These are phyloP conservation scores for Priceomyces castillae DNA, from an alignment of 805 yeast genomes.

Conservation along the genomic window DNA sequence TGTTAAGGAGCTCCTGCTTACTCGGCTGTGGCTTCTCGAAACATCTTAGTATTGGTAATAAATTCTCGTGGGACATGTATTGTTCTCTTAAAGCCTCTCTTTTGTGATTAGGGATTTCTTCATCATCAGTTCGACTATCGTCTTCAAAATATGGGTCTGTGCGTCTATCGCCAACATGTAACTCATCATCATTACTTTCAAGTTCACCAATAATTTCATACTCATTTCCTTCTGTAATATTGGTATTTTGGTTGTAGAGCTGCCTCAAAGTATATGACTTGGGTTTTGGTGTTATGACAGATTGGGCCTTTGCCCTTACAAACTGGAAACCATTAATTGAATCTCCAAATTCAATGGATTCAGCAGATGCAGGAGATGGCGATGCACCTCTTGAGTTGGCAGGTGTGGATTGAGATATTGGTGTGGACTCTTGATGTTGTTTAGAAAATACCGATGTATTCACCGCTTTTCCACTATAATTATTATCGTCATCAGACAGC, in stretches of 20 bases:
- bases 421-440: constrained; percentile 24
- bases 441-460: constrained; percentile 6
- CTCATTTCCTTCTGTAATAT: constrained; percentile 5
- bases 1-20: constrained; percentile 10
- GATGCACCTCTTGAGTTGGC: constrained; percentile 26
- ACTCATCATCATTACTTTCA: constrained; percentile 16
- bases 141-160: constrained; percentile 29
- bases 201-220: constrained; percentile 31
- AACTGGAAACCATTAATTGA: constrained; percentile 43
- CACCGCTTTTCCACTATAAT: constrained; percentile 1
- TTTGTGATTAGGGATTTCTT: constrained; percentile 2
- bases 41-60: constrained; percentile 11
- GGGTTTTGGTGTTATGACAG: constrained; percentile 2
- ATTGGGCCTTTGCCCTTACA: constrained; percentile 24
- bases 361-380: not conserved
- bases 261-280: constrained; percentile 15
- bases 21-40: constrained; percentile 14
- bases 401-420: constrained; percentile 44
- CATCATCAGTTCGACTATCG: constrained; percentile 4
- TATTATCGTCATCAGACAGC: constrained; percentile 7
- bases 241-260: constrained; percentile 23
- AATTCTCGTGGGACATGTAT: not conserved
- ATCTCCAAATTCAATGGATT: constrained; percentile 34
- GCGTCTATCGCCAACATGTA: constrained; percentile 38
- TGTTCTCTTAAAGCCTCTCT: constrained; percentile 5